Conservation (phyloP, 2,329 filamentous ascomycete species). For the Sporothrix curviconia region DNA sequence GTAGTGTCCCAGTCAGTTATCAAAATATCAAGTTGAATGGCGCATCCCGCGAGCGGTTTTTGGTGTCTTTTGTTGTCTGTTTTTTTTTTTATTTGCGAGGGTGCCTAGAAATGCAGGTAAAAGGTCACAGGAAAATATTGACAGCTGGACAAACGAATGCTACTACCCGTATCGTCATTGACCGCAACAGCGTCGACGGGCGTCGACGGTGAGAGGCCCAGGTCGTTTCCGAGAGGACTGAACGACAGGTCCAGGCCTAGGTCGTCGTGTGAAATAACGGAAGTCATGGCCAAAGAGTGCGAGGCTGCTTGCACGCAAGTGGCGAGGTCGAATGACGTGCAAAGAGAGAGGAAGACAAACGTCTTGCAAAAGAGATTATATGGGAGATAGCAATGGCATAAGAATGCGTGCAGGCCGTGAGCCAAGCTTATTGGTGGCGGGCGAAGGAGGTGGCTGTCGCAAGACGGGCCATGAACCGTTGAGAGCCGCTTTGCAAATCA, state of each 20-base stretch:
- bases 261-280: conserved; percentile 19
- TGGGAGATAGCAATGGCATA: too few relatives aligned
- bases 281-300: too few relatives aligned
- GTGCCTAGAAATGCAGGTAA: too few relatives aligned
- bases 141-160: too few relatives aligned
- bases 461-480: neutral
- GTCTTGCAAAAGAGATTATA: too few relatives aligned
- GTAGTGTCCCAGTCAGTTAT: neutral
- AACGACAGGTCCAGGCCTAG: conserved; percentile 19
- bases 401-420: too few relatives aligned
- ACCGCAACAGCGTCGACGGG: conserved; percentile 17
- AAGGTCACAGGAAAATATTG: too few relatives aligned
- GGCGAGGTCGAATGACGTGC: too few relatives aligned
- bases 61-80: too few relatives aligned
- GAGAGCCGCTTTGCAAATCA: neutral
- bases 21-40: too few relatives aligned
- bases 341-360: too few relatives aligned
- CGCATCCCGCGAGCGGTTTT: too few relatives aligned
- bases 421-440: neutral
- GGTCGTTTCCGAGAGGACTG: conserved; percentile 14
- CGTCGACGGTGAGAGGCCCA: conserved; percentile 20
- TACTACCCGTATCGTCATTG: conserved; percentile 27
- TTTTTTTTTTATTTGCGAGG: neutral
- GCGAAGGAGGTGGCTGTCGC: neutral
- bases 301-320: neutral